Conservation (phyloP, 2,329 filamentous ascomycete genomes). For the Aspergillus eucalypticola region DNA sequence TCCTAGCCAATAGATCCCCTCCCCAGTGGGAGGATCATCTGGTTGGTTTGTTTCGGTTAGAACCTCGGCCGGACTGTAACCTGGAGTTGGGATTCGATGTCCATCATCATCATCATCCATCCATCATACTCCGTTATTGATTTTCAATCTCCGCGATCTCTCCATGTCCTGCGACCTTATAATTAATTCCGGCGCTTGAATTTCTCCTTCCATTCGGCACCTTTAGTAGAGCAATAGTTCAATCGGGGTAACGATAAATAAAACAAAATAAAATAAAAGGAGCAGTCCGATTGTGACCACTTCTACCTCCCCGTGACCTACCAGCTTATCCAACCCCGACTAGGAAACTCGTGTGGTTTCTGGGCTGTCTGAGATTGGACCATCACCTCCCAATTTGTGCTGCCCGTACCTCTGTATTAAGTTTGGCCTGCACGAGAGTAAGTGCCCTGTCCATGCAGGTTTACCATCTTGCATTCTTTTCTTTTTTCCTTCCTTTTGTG, state of each 20-base stretch:
- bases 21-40: conserved; percentile 10
- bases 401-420: conserved; percentile 1
- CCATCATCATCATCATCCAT: not conserved
- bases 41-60: conserved; percentile 20
- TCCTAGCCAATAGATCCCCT: conserved; percentile 13
- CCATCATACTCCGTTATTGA: not conserved
- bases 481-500: not conserved
- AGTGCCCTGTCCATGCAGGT: conserved; percentile 7
- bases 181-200: not conserved
- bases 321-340: not conserved
- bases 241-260: not conserved
- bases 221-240: too few relatives aligned
- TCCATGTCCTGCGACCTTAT: not conserved
- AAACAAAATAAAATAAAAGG: too few relatives aligned
- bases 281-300: not conserved
- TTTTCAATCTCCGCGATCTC: not conserved
- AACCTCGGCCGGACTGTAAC: conserved; percentile 15
- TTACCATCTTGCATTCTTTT: conserved; percentile 10
- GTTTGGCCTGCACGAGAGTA: conserved; percentile 12
- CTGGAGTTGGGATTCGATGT: conserved; percentile 15
- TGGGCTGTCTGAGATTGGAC: conserved; percentile 9
- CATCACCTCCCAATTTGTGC: conserved; percentile 7
- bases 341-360: conserved; percentile 3
- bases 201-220: not conserved
- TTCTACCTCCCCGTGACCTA: not conserved